These are phyloP conservation scores for Carex littledalei DNA, from an alignment of 176 grass and related monocot species.

Conservation along the genomic window DNA sequence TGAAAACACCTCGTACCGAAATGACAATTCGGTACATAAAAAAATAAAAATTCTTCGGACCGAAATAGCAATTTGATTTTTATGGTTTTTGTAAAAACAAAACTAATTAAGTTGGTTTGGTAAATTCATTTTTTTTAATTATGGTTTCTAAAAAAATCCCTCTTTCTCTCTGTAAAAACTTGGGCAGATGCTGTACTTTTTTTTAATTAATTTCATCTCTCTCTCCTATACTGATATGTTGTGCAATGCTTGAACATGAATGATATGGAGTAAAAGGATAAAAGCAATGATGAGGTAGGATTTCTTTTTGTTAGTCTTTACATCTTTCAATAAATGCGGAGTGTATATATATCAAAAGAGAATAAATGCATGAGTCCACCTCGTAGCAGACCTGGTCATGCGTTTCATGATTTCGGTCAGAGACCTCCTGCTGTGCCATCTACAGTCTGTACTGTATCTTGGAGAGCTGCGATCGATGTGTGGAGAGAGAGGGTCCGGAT, in stretches of 20 bases:
- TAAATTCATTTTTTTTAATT: too few relatives aligned
- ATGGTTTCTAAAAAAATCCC: too few relatives aligned
- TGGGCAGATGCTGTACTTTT: too few relatives aligned
- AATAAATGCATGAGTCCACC: constrained; percentile 26
- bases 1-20: too few relatives aligned
- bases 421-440: constrained; percentile 3
- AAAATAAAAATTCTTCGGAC: too few relatives aligned
- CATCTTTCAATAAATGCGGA: constrained; percentile 26
- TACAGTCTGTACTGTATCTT: constrained; percentile 21
- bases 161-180: too few relatives aligned
- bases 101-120: too few relatives aligned
- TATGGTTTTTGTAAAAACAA: too few relatives aligned
- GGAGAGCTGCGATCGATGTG: not conserved
- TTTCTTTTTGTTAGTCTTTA: constrained; percentile 23
- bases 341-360: constrained; percentile 10
- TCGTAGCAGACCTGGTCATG: constrained; percentile 9
- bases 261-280: constrained; percentile 1
- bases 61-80: too few relatives aligned
- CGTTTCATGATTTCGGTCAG: constrained; percentile 25
- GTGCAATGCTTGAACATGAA: not conserved
- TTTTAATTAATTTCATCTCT: too few relatives aligned
- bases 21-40: too few relatives aligned
- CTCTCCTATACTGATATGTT: too few relatives aligned
- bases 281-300: constrained; percentile 15
- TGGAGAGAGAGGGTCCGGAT: not conserved